Percentiles rank a stretch among this genome's conserved stretches.
Conservation (phyloP, 305 asterid genomes). For the Striga hermonthica region DNA sequence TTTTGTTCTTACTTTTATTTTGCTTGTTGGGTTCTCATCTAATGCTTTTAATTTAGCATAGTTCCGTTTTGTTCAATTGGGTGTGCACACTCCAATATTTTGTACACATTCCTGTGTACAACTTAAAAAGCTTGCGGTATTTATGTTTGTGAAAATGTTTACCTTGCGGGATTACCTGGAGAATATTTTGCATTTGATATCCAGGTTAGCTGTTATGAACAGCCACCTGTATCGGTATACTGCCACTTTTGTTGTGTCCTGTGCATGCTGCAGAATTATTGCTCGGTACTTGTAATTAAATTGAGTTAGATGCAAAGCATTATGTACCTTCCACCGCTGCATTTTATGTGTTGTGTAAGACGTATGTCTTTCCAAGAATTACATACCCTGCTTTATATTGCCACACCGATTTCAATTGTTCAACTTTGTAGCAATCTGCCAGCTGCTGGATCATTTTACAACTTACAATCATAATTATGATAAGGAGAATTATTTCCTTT, state of each 20-base stretch:
- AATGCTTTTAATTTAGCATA: constrained; percentile 14
- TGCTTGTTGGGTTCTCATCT: constrained; percentile 15
- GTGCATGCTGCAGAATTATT: neutral
- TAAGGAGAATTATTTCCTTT: neutral
- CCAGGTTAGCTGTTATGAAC: constrained; percentile 2
- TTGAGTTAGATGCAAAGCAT: neutral
- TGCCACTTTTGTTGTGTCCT: no score
- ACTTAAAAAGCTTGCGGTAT: constrained; percentile 24
- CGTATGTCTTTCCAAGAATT: neutral
- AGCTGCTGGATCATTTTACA: constrained; percentile 5
- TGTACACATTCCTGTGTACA: constrained; percentile 22
- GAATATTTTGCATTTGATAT: constrained; percentile 10
- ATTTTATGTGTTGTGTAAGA: neutral
- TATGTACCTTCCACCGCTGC: neutral
- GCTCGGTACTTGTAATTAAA: neutral
- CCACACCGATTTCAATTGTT: neutral
- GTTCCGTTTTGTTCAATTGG: constrained; percentile 18
- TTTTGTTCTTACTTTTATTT: constrained; percentile 8
- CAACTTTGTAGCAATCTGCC: neutral
- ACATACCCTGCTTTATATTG: neutral
- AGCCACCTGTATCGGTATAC: neutral
- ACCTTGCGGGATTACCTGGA: neutral
- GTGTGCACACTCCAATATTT: constrained; percentile 18
- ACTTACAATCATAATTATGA: neutral
- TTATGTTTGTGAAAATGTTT: constrained; percentile 12